Evolutionary conservation across 2,329 filamentous ascomycete species (phyloP).

Genomic region (Gaeumannomyces tritici): DNA sequence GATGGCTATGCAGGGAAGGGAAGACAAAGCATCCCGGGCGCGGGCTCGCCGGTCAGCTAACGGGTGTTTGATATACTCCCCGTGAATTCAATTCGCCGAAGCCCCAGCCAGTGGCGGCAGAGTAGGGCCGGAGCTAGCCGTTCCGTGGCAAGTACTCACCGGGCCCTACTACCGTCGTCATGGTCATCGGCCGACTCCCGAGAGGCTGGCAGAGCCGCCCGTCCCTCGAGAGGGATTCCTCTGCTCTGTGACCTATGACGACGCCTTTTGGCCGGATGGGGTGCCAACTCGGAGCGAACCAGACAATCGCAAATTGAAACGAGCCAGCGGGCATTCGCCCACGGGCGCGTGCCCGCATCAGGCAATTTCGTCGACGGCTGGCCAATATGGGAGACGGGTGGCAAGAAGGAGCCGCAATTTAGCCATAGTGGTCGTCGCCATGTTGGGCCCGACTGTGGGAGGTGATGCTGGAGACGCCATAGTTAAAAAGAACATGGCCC

Average conservation of each 20-base stretch:
- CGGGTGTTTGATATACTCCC: neutral
- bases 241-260: neutral
- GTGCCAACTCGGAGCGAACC: no score
- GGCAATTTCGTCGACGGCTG: neutral
- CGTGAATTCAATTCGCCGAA: no score
- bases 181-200: no score
- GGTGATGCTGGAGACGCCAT: no score
- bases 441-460: neutral
- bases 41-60: neutral
- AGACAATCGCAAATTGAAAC: no score
- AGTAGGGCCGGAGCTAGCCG: neutral
- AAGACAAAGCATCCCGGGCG: no score
- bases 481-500: no score
- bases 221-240: neutral
- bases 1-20: neutral
- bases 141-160: neutral
- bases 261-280: no score
- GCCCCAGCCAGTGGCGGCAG: no score
- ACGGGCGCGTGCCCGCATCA: neutral
- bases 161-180: neutral
- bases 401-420: neutral
- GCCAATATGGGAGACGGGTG: neutral
- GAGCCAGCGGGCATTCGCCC: no score
- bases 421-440: neutral
- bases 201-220: neutral